Evolutionary conservation across 768 basidiomycete genomes (phyloP).

Genomic region (Termitomyces sp.): DNA sequence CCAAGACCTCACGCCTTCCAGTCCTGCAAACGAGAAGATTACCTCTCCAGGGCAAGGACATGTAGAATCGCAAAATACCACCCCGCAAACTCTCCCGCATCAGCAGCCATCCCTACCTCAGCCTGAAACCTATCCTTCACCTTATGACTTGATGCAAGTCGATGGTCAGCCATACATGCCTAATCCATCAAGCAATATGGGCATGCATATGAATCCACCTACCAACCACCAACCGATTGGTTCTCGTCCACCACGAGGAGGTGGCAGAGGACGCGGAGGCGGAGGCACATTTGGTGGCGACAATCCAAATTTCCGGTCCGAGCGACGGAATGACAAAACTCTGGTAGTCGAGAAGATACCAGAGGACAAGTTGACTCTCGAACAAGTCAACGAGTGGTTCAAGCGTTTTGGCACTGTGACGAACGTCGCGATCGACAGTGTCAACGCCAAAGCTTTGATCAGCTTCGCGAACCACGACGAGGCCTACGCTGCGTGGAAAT

Average conservation of each 20-base stretch:
- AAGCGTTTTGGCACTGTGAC: slow-evolving; percentile 89
- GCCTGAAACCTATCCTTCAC: not conserved
- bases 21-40: slow-evolving; percentile 29
- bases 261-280: slow-evolving; percentile 41
- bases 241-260: slow-evolving; percentile 27
- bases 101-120: slow-evolving; percentile 12
- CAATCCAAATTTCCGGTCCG: slow-evolving; percentile 60
- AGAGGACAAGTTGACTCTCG: slow-evolving; percentile 71
- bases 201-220: slow-evolving; percentile 31
- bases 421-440: slow-evolving; percentile 82
- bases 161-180: slow-evolving; percentile 19
- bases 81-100: slow-evolving; percentile 17
- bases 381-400: slow-evolving; percentile 83
- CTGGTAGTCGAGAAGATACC: slow-evolving; percentile 96
- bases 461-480: slow-evolving; percentile 81
- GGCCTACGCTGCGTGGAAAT: slow-evolving; percentile 87
- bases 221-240: slow-evolving; percentile 17
- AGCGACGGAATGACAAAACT: slow-evolving; percentile 68
- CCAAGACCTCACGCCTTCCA: slow-evolving; percentile 71
- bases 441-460: slow-evolving; percentile 74
- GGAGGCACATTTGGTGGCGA: slow-evolving; percentile 64
- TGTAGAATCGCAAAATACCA: slow-evolving; percentile 20
- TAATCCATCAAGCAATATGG: slow-evolving; percentile 27
- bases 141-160: slow-evolving; percentile 19
- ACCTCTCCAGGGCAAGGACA: slow-evolving; percentile 18